phyloP scores from a whole-genome alignment of 2,329 filamentous ascomycete genomes.

The Macrophomina tecta region DNA sequence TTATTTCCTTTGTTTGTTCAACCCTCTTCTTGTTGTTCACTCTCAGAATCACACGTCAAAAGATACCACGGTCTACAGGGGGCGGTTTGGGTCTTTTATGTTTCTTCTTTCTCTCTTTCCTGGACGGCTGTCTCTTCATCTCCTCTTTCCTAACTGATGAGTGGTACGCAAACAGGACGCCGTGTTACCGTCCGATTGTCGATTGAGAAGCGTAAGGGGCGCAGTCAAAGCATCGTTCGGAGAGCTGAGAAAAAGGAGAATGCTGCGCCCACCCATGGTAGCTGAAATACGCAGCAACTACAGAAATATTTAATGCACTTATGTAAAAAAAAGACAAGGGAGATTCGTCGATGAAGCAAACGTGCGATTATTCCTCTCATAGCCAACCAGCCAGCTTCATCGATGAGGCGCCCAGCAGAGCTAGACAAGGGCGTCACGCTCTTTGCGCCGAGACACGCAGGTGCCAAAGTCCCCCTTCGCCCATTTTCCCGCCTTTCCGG shows the following conservation, averaged over 20 bases:
- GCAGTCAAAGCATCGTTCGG: background rate
- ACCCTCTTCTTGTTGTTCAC: background rate
- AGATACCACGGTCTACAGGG: constrained; percentile 1
- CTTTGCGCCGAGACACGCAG: background rate
- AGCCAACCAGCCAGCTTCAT: background rate
- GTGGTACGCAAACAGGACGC: background rate
- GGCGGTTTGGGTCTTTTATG: background rate
- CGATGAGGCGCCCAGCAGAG: background rate
- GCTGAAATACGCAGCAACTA: background rate
- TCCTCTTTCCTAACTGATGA: background rate
- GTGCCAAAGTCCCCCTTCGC: background rate
- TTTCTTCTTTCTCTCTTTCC: background rate
- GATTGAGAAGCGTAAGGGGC: background rate
- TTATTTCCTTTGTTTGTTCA: background rate
- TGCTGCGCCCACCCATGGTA: background rate
- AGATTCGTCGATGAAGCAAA: background rate
- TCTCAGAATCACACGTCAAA: background rate
- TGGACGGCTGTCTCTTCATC: background rate
- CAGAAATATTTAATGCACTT: background rate
- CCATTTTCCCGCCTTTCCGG: background rate
- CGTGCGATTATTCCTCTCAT: background rate
- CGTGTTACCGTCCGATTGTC: background rate
- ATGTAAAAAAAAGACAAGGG: background rate
- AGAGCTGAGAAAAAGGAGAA: background rate
- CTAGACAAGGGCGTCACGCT: background rate